Conservation (phyloP, 768 basidiomycete genomes). For the Pholiota conissans region DNA sequence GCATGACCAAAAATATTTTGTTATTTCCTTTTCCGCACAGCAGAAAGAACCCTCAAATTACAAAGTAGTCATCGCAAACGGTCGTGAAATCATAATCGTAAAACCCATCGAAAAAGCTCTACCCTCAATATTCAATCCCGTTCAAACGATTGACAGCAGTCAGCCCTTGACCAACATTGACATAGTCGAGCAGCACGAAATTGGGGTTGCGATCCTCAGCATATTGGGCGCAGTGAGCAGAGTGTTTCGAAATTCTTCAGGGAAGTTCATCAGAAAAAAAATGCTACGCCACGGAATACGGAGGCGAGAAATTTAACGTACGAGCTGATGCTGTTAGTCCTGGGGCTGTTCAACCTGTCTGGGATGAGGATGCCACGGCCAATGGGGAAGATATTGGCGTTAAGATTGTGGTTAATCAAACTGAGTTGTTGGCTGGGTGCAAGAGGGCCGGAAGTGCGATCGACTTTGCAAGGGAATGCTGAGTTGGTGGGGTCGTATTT, state of each 20-base stretch:
- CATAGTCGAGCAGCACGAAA: constrained; percentile 53
- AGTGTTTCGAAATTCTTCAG: constrained; percentile 34
- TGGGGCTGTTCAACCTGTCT: constrained; percentile 32
- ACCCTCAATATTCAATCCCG: constrained; percentile 25
- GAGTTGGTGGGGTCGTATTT: constrained; percentile 48
- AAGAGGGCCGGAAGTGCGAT: constrained; percentile 50
- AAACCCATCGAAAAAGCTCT: neutral
- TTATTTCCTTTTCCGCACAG: constrained; percentile 18
- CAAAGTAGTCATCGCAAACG: neutral
- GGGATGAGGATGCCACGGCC: constrained; percentile 35
- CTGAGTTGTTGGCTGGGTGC: constrained; percentile 49
- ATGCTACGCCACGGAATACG: neutral
- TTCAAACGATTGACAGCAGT: constrained; percentile 45
- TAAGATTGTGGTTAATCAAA: constrained; percentile 56
- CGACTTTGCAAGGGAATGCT: constrained; percentile 52
- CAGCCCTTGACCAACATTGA: constrained; percentile 44
- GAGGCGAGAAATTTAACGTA: constrained; percentile 20
- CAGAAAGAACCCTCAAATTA: constrained; percentile 9
- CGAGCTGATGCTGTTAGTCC: constrained; percentile 35
- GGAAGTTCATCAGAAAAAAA: neutral
- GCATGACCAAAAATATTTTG: neutral
- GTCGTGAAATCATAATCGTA: neutral
- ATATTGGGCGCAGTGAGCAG: constrained; percentile 41
- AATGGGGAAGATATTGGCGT: constrained; percentile 37
- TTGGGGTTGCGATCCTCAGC: constrained; percentile 43